These are phyloP conservation scores for Russula compacta DNA, from an alignment of 768 basidiomycete species.

Conservation along the genomic window DNA sequence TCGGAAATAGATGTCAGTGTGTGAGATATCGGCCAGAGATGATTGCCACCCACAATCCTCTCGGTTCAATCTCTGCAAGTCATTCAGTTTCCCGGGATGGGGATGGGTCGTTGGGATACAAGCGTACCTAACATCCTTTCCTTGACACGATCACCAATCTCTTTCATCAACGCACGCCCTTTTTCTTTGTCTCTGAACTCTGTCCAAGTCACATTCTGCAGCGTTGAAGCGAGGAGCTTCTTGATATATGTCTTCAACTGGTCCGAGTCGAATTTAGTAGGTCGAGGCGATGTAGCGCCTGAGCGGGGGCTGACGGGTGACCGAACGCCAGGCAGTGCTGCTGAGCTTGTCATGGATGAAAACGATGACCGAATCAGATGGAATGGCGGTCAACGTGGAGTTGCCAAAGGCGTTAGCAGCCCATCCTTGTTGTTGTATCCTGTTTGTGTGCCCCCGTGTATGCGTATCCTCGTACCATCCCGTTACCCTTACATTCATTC, in stretches of 20 bases:
- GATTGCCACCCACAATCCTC: slow-evolving; percentile 48
- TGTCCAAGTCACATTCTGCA: slow-evolving; percentile 59
- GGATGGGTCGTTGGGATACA: neutral
- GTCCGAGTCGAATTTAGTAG: slow-evolving; percentile 56
- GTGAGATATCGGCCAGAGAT: neutral
- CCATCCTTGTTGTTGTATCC: slow-evolving; percentile 7
- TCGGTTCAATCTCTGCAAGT: slow-evolving; percentile 56
- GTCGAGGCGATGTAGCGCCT: slow-evolving; percentile 46
- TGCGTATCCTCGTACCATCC: neutral
- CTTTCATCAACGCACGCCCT: slow-evolving; percentile 69
- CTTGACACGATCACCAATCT: slow-evolving; percentile 77
- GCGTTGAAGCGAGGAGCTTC: slow-evolving; percentile 62
- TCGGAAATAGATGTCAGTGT: slow-evolving; percentile 16
- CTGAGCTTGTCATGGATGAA: slow-evolving; percentile 7
- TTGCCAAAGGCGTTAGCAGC: too few species aligned
- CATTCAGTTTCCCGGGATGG: slow-evolving; percentile 8
- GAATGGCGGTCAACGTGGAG: neutral
- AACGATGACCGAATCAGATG: neutral
- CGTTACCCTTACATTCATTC: too few species aligned
- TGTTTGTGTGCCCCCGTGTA: neutral
- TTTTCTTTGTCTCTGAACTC: slow-evolving; percentile 59
- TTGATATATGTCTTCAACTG: slow-evolving; percentile 72
- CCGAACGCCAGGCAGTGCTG: slow-evolving; percentile 35
- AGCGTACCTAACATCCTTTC: slow-evolving; percentile 60
- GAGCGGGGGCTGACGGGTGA: slow-evolving; percentile 57